phyloP scores from a whole-genome alignment of 192 early-diverging fungal genomes.

The Umbelopsis sp. region DNA sequence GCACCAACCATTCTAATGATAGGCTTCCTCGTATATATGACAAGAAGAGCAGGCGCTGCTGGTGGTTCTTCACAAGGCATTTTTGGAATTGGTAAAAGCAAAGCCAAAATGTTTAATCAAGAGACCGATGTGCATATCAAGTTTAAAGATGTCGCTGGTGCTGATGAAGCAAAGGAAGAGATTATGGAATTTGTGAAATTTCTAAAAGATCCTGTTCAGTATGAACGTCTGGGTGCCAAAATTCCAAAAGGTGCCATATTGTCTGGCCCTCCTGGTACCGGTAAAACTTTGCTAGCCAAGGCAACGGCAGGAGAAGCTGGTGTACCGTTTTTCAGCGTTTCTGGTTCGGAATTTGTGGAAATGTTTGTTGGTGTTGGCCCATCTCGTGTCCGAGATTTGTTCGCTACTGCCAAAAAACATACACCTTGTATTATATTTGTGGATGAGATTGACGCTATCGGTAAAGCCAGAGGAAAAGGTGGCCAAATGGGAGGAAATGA shows the following conservation, averaged over 20 bases:
- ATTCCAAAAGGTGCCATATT: constrained; percentile 98
- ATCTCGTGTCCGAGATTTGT: constrained; percentile 92
- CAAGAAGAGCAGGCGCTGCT: constrained; percentile 74
- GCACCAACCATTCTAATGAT: constrained; percentile 91
- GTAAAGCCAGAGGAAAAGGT: constrained; percentile 91
- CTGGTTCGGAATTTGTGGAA: constrained; percentile 98
- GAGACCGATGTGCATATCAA: constrained; percentile 95
- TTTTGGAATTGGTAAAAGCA: constrained; percentile 95
- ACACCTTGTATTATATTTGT: constrained; percentile 99
- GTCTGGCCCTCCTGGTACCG: constrained; percentile 91
- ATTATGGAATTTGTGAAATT: constrained; percentile 99
- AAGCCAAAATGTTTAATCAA: constrained; percentile 96
- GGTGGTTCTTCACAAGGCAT: constrained; percentile 75
- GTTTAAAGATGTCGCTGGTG: constrained; percentile 99
- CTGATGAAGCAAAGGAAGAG: constrained; percentile 99
- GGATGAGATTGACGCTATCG: constrained; percentile 99
- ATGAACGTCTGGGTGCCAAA: constrained; percentile 95
- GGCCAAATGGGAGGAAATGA: constrained; percentile 94
- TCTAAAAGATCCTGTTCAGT: constrained; percentile 89
- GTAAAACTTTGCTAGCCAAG: constrained; percentile 99
- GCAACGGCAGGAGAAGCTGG: constrained; percentile 99
- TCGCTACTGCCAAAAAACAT: constrained; percentile 96
- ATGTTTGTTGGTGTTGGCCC: constrained; percentile 99
- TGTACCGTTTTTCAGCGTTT: constrained; percentile 97
- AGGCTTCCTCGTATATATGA: constrained; percentile 87